These are phyloP conservation scores for Pascua guehoae DNA, from an alignment of 1,284 basidiomycete genomes.

Conservation along the genomic window DNA sequence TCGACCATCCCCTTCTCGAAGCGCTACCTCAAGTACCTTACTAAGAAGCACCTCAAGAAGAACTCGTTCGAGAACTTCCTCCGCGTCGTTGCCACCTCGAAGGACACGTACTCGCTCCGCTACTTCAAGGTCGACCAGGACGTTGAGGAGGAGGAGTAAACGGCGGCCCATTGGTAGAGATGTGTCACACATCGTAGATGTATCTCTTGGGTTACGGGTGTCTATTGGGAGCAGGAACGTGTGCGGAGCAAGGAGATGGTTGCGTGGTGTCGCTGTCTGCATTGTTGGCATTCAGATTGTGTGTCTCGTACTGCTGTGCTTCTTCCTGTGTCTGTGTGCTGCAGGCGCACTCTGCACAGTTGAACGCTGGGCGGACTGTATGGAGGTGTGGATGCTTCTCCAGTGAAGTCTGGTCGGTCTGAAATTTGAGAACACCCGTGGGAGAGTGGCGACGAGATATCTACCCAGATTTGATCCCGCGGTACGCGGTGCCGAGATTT, in stretches of 20 bases:
- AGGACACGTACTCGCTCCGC: slow-evolving; percentile 83
- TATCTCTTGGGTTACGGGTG: too few relatives aligned
- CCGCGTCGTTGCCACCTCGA: slow-evolving; percentile 75
- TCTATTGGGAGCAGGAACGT: too few relatives aligned
- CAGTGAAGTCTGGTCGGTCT: too few relatives aligned
- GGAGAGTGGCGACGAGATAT: background rate
- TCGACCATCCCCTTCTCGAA: slow-evolving; percentile 85
- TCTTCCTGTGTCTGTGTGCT: too few relatives aligned
- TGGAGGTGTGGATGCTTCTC: too few relatives aligned
- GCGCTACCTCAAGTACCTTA: slow-evolving; percentile 75
- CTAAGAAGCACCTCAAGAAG: slow-evolving; percentile 88
- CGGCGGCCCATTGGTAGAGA: background rate
- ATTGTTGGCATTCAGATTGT: too few relatives aligned
- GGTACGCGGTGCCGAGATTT: background rate
- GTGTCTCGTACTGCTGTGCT: too few relatives aligned
- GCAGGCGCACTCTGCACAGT: too few relatives aligned
- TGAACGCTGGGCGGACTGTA: too few relatives aligned
- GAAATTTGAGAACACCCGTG: background rate
- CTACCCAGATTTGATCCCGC: background rate
- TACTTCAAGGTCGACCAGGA: slow-evolving; percentile 92
- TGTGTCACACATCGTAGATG: background rate
- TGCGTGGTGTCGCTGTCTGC: too few relatives aligned
- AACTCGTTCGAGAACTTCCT: slow-evolving; percentile 50
- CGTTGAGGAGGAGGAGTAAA: slow-evolving; percentile 50
- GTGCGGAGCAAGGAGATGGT: too few relatives aligned